These are phyloP conservation scores for Endocladia muricata DNA, from an alignment of 31 red algal species.

Conservation along the genomic window DNA sequence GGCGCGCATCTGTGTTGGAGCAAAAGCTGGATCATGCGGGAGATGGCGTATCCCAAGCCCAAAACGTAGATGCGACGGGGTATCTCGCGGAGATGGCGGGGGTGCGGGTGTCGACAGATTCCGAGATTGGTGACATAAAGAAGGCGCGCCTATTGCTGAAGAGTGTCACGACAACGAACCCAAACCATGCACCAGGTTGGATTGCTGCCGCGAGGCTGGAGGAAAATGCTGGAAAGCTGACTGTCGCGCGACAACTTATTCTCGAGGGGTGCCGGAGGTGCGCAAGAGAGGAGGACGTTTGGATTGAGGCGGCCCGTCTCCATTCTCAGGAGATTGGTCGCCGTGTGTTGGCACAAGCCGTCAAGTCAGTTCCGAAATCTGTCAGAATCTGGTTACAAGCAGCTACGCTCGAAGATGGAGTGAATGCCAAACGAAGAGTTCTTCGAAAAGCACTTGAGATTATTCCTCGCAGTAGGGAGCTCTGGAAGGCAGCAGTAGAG, in stretches of 20 bases:
- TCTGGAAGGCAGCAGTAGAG: slow-evolving; percentile 75
- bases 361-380: slow-evolving; percentile 59
- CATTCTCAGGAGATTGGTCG: slow-evolving; percentile 38
- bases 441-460: slow-evolving; percentile 77
- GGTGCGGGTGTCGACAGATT: slow-evolving; percentile 16
- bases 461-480: slow-evolving; percentile 41
- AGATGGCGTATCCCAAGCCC: slow-evolving; percentile 28
- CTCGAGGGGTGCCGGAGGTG: slow-evolving; percentile 69
- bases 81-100: slow-evolving; percentile 66
- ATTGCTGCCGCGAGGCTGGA: slow-evolving; percentile 87
- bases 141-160: slow-evolving; percentile 67
- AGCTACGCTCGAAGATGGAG: slow-evolving; percentile 43
- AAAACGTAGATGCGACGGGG: slow-evolving; percentile 50
- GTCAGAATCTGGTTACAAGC: slow-evolving; percentile 81
- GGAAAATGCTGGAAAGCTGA: slow-evolving; percentile 63
- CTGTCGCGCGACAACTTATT: slow-evolving; percentile 63
- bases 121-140: slow-evolving; percentile 73
- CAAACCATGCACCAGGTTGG: slow-evolving; percentile 79
- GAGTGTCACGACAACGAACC: slow-evolving; percentile 68
- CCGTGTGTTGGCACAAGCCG: slow-evolving; percentile 67
- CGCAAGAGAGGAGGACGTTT: slow-evolving; percentile 75
- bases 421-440: slow-evolving; percentile 32
- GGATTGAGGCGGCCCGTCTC: slow-evolving; percentile 79
- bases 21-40: slow-evolving; percentile 67
- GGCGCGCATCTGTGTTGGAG: slow-evolving; percentile 56